Evolutionary conservation across 192 early-diverging fungal genomes (phyloP).

Genomic region (Backusella circina): DNA sequence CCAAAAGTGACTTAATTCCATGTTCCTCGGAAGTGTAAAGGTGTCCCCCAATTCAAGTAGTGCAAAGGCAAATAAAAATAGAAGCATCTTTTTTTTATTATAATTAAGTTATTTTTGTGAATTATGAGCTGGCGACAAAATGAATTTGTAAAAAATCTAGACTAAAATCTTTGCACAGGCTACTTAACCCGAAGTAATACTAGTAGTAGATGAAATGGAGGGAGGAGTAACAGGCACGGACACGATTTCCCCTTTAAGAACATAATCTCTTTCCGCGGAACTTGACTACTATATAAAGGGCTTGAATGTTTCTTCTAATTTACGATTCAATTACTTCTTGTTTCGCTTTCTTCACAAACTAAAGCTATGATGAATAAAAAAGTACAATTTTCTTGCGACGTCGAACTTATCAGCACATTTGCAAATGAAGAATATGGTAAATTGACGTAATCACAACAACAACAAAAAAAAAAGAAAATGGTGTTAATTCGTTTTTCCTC

Average conservation of each 20-base stretch:
- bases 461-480: not conserved
- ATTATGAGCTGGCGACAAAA: not conserved
- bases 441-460: not conserved
- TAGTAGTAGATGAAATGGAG: not conserved
- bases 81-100: not conserved
- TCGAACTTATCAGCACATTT: conserved; percentile 16
- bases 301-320: not conserved
- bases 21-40: not conserved
- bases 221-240: not conserved
- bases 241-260: not conserved
- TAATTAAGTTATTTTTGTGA: not conserved
- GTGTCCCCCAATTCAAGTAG: not conserved
- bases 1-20: not conserved
- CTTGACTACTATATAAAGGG: not conserved
- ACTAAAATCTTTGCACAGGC: not conserved
- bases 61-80: not conserved
- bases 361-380: conserved; percentile 3
- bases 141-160: not conserved
- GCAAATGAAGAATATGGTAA: conserved; percentile 23
- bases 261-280: conserved; percentile 5
- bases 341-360: not conserved
- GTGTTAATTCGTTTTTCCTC: not conserved
- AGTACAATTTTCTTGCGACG: conserved; percentile 21
- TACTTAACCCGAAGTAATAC: not conserved
- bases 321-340: not conserved